These are phyloP conservation scores for Cladorrhinum sp. DNA, from an alignment of 2,329 filamentous ascomycete species.

Conservation along the genomic window DNA sequence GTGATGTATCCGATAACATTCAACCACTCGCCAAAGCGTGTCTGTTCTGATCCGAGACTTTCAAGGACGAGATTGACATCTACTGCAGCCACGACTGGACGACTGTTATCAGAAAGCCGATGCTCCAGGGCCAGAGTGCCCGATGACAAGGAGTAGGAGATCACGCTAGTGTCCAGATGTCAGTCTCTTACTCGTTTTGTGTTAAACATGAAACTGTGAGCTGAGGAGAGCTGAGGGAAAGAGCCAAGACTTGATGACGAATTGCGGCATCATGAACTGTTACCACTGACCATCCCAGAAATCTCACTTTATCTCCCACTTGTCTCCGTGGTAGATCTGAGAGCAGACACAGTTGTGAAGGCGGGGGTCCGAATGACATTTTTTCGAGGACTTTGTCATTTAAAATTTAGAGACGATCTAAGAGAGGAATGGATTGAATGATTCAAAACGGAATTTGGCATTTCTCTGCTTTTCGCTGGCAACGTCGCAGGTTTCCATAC, in stretches of 20 bases:
- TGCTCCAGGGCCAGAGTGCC: slow-evolving; percentile 68
- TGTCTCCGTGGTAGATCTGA: slow-evolving; percentile 52
- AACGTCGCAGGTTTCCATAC: not conserved
- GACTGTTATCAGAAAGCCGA: slow-evolving; percentile 50
- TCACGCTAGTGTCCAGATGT: slow-evolving; percentile 41
- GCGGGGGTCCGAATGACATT: slow-evolving; percentile 59
- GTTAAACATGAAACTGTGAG: not conserved
- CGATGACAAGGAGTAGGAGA: slow-evolving; percentile 47
- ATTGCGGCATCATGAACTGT: not conserved
- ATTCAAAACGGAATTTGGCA: no score
- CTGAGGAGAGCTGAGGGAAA: not conserved
- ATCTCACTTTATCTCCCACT: slow-evolving; percentile 77
- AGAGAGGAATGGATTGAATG: no score
- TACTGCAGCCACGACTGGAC: slow-evolving; percentile 53
- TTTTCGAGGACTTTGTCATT: not conserved
- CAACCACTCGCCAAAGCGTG: slow-evolving; percentile 77
- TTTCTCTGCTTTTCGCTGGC: not conserved
- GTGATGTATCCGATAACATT: slow-evolving; percentile 81
- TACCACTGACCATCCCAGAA: slow-evolving; percentile 77
- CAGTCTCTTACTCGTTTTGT: not conserved
- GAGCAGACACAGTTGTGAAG: slow-evolving; percentile 64
- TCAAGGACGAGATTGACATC: slow-evolving; percentile 70
- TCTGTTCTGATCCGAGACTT: slow-evolving; percentile 58
- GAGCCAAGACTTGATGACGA: not conserved
- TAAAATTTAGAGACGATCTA: not conserved